Base-by-base conservation (phyloP, 1,284 basidiomycete genomes). In the Hemileia vastatrix region DNA sequence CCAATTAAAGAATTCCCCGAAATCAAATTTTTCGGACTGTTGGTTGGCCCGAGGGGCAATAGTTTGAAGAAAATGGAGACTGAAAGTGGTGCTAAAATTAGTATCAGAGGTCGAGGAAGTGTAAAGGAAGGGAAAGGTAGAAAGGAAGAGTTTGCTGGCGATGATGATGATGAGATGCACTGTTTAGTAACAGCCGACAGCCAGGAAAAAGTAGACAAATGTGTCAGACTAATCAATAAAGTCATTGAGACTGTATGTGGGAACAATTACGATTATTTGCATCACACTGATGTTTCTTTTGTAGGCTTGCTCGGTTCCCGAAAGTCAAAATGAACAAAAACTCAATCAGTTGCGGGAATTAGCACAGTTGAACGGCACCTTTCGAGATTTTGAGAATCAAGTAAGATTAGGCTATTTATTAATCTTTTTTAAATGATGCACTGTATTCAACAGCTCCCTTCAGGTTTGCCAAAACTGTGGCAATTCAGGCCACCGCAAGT, bases 1-100 rank as follows among this genome's bases (percentile, higher is more conserved):
- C 95, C 95, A 27, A 91, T 97, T 73, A 96, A 98, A 76, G 95
- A 98, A 78, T 99, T 98, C 73, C 95, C 95, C 3, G 94, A 98
- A 78, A 98, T 99, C 81, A 99, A 99, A 78, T 99, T 98, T 78
- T 98, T 99, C 72, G 95, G 95, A 71, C 81, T 99, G 65, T 84
- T 99, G 64, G 94, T 99, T 66, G 95, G 95, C 45, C 95, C 95
- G 71, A 87, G 95, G 72, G 95, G 95, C 53, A 98, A 99, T 77
- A 94, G 91, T 78, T 79, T 98, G 80, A 99, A 99, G 82, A 93
- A 90, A 77, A 99, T 99, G 95, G 95, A 99, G 78, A 82, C 89
- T 61, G 90, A 98, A 72, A 90, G 87, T 72, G 95, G 95, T 24
- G 95, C 95, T 18, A 98, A 98, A 79, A 98, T 99, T 72, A 90